Percentiles rank a stretch among this genome's conserved stretches.
These are phyloP conservation scores for Paxillus rubicundulus DNA, from an alignment of 768 basidiomycete species.

Conservation along the genomic window DNA sequence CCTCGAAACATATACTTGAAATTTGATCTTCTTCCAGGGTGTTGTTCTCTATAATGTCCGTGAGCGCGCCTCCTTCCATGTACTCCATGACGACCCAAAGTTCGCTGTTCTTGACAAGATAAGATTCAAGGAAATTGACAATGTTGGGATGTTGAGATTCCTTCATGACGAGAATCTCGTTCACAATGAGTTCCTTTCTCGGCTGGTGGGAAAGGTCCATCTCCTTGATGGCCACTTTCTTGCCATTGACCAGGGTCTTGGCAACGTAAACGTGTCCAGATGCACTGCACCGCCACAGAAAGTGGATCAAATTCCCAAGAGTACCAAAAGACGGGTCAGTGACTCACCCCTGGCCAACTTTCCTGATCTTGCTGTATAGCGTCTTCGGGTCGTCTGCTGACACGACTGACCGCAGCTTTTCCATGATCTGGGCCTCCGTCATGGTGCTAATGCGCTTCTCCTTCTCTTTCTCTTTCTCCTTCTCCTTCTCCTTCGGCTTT, in stretches of 20 bases:
- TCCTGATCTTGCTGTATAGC: constrained; percentile 95
- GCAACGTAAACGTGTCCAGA: constrained; percentile 98
- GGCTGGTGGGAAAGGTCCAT: constrained; percentile 96
- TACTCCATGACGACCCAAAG: constrained; percentile 99
- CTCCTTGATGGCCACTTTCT: constrained; percentile 96
- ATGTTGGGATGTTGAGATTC: constrained; percentile 97
- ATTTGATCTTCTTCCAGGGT: constrained; percentile 94
- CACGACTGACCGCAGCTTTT: constrained; percentile 89
- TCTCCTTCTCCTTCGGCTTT: constrained; percentile 49
- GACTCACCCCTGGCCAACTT: constrained; percentile 95
- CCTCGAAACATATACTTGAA: constrained; percentile 87
- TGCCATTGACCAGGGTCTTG: constrained; percentile 78
- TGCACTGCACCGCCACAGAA: constrained; percentile 54
- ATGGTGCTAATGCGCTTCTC: constrained; percentile 91
- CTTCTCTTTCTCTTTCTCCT: constrained; percentile 48
- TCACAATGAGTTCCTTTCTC: constrained; percentile 95
- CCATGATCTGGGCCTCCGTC: constrained; percentile 98
- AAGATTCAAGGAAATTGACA: constrained; percentile 92
- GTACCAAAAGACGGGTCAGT: constrained; percentile 6
- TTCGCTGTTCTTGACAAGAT: constrained; percentile 83
- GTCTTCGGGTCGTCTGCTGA: constrained; percentile 82
- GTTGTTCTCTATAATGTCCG: constrained; percentile 98
- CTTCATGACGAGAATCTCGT: constrained; percentile 98
- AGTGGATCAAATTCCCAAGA: background rate
- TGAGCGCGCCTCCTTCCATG: constrained; percentile 97